These are phyloP conservation scores for Colletotrichum abscissum DNA, from an alignment of 2,329 filamentous ascomycete species.

Conservation along the genomic window DNA sequence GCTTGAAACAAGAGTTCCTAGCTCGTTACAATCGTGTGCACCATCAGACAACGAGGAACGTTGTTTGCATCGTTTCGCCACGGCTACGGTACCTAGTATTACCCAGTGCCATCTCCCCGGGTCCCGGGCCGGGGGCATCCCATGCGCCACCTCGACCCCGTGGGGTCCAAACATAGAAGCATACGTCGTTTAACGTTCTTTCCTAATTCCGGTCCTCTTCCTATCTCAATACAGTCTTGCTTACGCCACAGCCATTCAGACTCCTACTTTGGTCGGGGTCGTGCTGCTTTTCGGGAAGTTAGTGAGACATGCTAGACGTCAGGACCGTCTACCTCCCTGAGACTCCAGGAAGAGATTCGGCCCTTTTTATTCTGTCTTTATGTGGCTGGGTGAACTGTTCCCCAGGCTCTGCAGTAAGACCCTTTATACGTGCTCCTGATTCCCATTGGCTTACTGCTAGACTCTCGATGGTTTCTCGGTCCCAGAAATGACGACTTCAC, in stretches of 20 bases:
- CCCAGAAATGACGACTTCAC: background rate
- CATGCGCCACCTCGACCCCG: background rate
- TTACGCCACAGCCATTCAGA: too few species aligned
- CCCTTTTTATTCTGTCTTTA: background rate
- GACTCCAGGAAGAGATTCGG: background rate
- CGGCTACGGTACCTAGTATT: too few species aligned
- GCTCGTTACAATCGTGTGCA: background rate
- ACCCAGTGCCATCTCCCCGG: too few species aligned
- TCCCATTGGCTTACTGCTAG: background rate
- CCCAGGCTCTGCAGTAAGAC: background rate
- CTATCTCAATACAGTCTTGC: too few species aligned
- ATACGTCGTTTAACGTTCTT: background rate
- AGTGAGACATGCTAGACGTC: background rate
- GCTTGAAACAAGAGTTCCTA: background rate
- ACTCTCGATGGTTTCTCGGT: background rate
- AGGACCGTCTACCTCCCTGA: background rate
- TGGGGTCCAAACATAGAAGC: background rate
- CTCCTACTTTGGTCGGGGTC: too few species aligned
- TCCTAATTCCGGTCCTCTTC: background rate
- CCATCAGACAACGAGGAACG: background rate
- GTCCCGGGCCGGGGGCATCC: too few species aligned
- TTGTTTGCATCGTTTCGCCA: background rate
- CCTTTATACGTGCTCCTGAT: background rate
- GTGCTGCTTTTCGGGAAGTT: background rate
- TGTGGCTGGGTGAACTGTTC: background rate